These are phyloP conservation scores for Kluyveromyces siamensis DNA, from an alignment of 805 yeast species.

Conservation along the genomic window DNA sequence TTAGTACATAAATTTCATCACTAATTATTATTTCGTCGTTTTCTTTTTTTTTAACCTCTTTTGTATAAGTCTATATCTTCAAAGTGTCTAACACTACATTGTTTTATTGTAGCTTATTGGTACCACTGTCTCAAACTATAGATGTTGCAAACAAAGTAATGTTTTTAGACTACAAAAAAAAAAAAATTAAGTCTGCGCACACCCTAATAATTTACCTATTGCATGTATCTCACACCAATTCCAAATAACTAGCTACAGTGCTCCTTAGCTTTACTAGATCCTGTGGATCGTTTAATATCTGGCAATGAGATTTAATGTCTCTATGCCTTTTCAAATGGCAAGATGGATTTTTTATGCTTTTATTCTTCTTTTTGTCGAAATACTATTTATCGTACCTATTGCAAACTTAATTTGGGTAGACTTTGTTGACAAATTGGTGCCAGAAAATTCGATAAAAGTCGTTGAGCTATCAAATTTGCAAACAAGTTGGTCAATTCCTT, in stretches of 20 bases:
- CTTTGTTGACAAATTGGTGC: constrained; percentile 18
- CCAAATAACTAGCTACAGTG: too few species aligned
- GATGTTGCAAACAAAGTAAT: background rate
- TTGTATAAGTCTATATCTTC: constrained; percentile 2
- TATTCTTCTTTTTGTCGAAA: constrained; percentile 12
- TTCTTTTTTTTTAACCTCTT: background rate
- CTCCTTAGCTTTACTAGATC: too few species aligned
- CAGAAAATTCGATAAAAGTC: constrained; percentile 3
- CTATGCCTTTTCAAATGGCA: constrained; percentile 21
- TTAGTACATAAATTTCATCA: background rate
- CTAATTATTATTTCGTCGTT: background rate
- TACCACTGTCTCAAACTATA: background rate
- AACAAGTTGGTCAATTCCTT: background rate
- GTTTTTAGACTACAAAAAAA: too few species aligned
- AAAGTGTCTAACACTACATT: background rate
- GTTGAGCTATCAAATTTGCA: background rate
- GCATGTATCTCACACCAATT: too few species aligned
- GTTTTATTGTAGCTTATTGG: background rate
- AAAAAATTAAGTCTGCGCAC: too few species aligned
- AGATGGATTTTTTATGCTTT: constrained; percentile 21
- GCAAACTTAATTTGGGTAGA: constrained; percentile 23
- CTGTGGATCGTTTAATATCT: background rate
- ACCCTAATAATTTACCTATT: too few species aligned
- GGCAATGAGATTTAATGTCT: constrained; percentile 20
- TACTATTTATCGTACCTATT: constrained; percentile 21